Percentiles rank a stretch among this genome's conserved stretches.
These are phyloP conservation scores for Saxophila tyrrhenica DNA, from an alignment of 495 filamentous ascomycete genomes.

Conservation along the genomic window DNA sequence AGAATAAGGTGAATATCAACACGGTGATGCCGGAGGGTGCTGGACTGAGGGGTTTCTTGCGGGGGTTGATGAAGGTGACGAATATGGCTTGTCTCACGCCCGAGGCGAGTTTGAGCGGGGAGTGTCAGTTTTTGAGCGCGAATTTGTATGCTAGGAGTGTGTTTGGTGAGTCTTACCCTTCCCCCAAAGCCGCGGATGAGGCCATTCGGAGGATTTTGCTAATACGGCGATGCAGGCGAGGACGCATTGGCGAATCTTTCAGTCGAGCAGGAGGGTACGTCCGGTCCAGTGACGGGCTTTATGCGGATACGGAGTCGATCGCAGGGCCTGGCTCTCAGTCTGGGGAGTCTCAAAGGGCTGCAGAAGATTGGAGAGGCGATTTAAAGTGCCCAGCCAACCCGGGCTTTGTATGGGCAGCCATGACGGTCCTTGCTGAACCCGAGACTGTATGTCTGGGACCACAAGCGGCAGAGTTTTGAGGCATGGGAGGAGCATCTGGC, in stretches of 20 bases:
- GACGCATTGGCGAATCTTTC: conserved; percentile 96
- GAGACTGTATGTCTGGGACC: too few species aligned
- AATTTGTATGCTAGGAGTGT: conserved; percentile 96
- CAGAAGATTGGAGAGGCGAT: conserved; percentile 48
- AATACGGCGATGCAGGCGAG: conserved; percentile 55
- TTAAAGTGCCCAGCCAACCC: not conserved
- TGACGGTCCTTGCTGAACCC: too few species aligned
- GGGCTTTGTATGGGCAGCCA: not conserved
- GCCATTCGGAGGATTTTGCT: not conserved
- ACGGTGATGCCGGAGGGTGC: conserved; percentile 63
- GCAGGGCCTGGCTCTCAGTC: conserved; percentile 85
- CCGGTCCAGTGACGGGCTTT: conserved; percentile 96
- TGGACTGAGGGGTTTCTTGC: conserved; percentile 81
- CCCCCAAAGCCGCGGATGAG: not conserved
- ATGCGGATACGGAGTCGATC: conserved; percentile 96
- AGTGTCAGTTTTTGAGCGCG: conserved; percentile 95
- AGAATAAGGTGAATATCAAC: conserved; percentile 99
- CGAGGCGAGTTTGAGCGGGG: conserved; percentile 89
- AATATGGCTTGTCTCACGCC: conserved; percentile 98
- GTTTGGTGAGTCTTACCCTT: conserved; percentile 63
- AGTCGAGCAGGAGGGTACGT: conserved; percentile 93
- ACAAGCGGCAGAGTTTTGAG: not conserved
- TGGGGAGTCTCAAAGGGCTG: conserved; percentile 90
- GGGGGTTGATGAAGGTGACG: conserved; percentile 90
- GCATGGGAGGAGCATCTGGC: not conserved